These are phyloP conservation scores for Solanum medicagineum DNA, from an alignment of 257 asterid genomes.

Conservation along the genomic window DNA sequence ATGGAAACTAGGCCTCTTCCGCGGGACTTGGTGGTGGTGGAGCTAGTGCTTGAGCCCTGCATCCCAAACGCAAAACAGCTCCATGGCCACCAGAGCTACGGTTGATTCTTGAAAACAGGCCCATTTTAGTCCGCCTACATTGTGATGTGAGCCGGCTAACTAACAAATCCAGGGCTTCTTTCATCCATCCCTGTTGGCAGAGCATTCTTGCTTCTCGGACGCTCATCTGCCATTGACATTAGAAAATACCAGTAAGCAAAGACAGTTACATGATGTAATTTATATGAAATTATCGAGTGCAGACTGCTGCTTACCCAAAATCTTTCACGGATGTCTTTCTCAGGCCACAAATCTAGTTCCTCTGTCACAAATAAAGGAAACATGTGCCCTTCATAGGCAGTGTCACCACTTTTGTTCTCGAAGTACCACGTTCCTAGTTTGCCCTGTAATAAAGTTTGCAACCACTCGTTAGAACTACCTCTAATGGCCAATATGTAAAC, in stretches of 20 bases:
- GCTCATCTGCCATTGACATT: slow-evolving; percentile 20
- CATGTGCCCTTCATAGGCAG: slow-evolving; percentile 58
- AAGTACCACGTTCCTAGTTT: slow-evolving; percentile 62
- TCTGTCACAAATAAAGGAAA: slow-evolving; percentile 63
- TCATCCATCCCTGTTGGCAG: slow-evolving; percentile 35
- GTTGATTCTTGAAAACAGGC: background rate
- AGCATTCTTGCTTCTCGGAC: slow-evolving; percentile 29
- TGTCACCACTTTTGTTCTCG: slow-evolving; percentile 42
- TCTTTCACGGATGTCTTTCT: slow-evolving; percentile 74
- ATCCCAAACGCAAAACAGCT: background rate
- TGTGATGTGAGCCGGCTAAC: slow-evolving; percentile 13
- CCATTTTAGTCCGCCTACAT: background rate
- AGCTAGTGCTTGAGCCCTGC: background rate
- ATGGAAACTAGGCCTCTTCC: slow-evolving; percentile 2
- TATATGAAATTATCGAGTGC: background rate
- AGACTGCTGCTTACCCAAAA: slow-evolving; percentile 35
- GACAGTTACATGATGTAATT: background rate
- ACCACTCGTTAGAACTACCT: background rate
- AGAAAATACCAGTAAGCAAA: background rate
- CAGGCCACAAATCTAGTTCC: slow-evolving; percentile 83
- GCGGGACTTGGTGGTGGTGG: background rate
- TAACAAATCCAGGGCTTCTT: slow-evolving; percentile 25
- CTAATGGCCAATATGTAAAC: background rate
- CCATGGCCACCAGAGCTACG: background rate
- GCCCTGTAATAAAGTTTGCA: slow-evolving; percentile 19